phyloP scores from a whole-genome alignment of 208 protist genomes.

The Zelonia costaricensis region DNA sequence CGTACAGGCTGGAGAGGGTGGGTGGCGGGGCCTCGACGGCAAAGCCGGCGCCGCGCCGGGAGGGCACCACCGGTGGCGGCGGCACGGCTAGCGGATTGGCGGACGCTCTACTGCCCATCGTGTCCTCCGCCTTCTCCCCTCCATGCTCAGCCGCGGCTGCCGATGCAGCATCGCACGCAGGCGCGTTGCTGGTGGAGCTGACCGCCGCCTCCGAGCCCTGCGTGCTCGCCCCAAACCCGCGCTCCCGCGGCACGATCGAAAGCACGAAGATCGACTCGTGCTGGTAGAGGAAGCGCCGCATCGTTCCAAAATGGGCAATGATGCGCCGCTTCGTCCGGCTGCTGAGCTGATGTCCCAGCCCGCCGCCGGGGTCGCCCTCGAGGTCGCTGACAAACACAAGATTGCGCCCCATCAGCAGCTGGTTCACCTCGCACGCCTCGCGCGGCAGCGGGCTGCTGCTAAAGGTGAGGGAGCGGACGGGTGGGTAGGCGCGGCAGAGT shows the following conservation, averaged over 20 bases:
- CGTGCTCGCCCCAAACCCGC: background rate
- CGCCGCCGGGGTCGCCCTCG: constrained; percentile 1
- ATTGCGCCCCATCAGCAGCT: background rate
- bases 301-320: constrained; percentile 27
- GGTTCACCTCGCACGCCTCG: constrained; percentile 14
- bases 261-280: constrained; percentile 11
- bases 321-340: constrained; percentile 22
- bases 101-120: background rate
- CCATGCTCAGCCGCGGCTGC: background rate
- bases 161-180: background rate
- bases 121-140: background rate
- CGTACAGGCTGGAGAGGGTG: background rate
- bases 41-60: constrained; percentile 5
- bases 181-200: background rate
- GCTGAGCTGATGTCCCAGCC: background rate
- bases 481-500: constrained; percentile 15
- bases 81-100: background rate
- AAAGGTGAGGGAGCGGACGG: constrained; percentile 1
- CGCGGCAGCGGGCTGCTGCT: constrained; percentile 29
- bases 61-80: constrained; percentile 3
- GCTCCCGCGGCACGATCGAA: background rate
- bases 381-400: constrained; percentile 21
- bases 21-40: background rate
- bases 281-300: constrained; percentile 26
- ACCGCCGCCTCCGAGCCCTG: too few species aligned